Evolutionary conservation across 306 rosid genomes (phyloP).

Genomic region (Medicago arabica): DNA sequence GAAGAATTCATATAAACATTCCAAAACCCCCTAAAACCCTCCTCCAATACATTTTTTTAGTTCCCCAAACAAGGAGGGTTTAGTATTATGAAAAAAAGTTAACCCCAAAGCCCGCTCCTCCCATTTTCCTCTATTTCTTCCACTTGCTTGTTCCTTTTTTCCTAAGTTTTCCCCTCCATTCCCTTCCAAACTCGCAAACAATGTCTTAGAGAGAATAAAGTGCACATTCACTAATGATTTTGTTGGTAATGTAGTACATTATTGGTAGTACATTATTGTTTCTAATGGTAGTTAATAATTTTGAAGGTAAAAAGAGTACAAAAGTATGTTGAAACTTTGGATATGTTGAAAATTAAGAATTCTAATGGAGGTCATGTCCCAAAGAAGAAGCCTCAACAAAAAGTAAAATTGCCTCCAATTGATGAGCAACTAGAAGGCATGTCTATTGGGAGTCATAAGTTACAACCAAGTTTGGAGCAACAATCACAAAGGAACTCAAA

Average conservation of each 20-base stretch:
- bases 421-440: slow-evolving; percentile 53
- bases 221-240: no score
- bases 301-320: slow-evolving; percentile 90
- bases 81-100: no score
- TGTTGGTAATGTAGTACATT: neutral
- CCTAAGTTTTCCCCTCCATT: no score
- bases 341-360: slow-evolving; percentile 75
- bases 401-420: slow-evolving; percentile 55
- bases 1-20: no score
- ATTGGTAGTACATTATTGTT: slow-evolving; percentile 6
- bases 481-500: slow-evolving; percentile 33
- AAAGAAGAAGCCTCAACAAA: slow-evolving; percentile 46
- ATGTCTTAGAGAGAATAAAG: no score
- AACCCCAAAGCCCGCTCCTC: no score
- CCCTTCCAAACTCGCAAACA: no score
- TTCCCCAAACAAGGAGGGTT: no score
- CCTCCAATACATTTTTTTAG: no score
- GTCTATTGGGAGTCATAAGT: slow-evolving; percentile 40
- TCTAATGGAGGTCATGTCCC: slow-evolving; percentile 49
- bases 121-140: no score
- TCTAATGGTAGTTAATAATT: slow-evolving; percentile 32
- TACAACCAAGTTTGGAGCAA: slow-evolving; percentile 57
- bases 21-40: no score
- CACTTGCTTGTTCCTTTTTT: no score
- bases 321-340: slow-evolving; percentile 86